Base-by-base conservation (phyloP, 1,284 basidiomycete species). In the Vanrija sp. region DNA sequence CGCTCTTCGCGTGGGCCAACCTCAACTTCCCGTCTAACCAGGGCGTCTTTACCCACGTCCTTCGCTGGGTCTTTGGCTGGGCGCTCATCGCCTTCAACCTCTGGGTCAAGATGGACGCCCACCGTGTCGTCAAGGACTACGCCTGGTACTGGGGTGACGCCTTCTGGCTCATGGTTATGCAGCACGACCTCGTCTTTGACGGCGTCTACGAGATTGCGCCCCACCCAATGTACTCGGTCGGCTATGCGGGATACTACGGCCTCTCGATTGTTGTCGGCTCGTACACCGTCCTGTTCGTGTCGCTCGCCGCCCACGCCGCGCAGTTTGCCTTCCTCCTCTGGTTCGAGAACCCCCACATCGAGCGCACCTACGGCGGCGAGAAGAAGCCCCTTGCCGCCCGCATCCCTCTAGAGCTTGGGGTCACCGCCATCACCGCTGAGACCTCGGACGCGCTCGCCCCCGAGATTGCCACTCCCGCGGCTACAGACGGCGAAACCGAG, bases 101-200 rank as follows among this genome's bases (percentile, higher is more conserved):
- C 38, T 98, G 95, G 93, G 94, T 98, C 65, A 98, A 98, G 78
- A 88, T 91, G 14, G 95, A 98, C 69, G 95, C 95, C 0, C 95
- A 98, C 74, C 83, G 91, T 48, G 91, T 98, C 50, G 93, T 98
- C 60, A 97, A 96, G 61, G 82, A 83, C 65, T 82, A 81, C 52
- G 82, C 82, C n/a, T 82, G 91, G 92, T 98, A 98, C 77, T 98
- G 95, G 95, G 95, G 95, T 18, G 95, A 98, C 70, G 89, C 89
- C 49, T 98, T 98, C 80, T 98, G 97, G 82, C 67, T 80, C 55
- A 71, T 75, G 57, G 79, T 80, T 54, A 78, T 82, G 60, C 80
- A 83, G 66, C 72, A 80, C 49, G 88, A 87, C 49, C 81, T 98
- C 21, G 88, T 98, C 5, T 98, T 98, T 72, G 94, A 98, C 72